These are phyloP conservation scores for Diaporthe capsici DNA, from an alignment of 2,329 filamentous ascomycete species.

Conservation along the genomic window DNA sequence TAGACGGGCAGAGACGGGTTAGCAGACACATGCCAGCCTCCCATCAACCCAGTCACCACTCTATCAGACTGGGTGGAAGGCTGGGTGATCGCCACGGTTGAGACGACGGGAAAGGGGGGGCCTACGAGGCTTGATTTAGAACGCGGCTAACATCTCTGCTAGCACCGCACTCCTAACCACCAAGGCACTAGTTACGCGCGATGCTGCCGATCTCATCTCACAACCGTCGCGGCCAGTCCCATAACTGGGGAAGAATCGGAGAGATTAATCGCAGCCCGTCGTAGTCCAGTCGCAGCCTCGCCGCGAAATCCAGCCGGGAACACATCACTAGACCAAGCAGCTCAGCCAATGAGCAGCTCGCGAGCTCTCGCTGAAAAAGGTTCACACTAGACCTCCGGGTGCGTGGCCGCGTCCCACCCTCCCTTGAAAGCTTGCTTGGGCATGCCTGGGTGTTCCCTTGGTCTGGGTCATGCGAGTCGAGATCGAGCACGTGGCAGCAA, in stretches of 20 bases:
- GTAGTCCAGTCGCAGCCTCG: conserved; percentile 11
- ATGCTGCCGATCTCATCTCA: conserved; percentile 32
- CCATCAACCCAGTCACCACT: not conserved
- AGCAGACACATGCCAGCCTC: conserved; percentile 8
- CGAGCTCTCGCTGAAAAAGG: not conserved
- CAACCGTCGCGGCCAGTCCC: conserved; percentile 18
- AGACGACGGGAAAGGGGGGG: conserved; percentile 18
- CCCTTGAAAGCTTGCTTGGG: not conserved
- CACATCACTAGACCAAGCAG: not conserved
- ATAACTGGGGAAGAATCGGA: conserved; percentile 14
- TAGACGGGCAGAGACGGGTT: not conserved
- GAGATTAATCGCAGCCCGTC: conserved; percentile 12
- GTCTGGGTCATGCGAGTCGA: conserved; percentile 29
- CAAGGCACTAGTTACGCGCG: conserved; percentile 14
- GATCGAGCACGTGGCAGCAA: conserved; percentile 31
- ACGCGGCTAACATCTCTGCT: conserved; percentile 17
- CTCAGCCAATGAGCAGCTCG: conserved; percentile 18
- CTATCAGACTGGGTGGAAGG: not conserved
- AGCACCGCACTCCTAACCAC: conserved; percentile 17
- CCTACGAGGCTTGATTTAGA: conserved; percentile 22
- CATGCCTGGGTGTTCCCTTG: conserved; percentile 21
- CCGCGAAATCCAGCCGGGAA: conserved; percentile 26
- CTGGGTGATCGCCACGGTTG: conserved; percentile 33
- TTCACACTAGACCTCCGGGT: conserved; percentile 9
- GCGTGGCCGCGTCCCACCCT: conserved; percentile 23